Conservation (phyloP, 2,329 filamentous ascomycete genomes). For the Magnaporthiopsis poae region DNA sequence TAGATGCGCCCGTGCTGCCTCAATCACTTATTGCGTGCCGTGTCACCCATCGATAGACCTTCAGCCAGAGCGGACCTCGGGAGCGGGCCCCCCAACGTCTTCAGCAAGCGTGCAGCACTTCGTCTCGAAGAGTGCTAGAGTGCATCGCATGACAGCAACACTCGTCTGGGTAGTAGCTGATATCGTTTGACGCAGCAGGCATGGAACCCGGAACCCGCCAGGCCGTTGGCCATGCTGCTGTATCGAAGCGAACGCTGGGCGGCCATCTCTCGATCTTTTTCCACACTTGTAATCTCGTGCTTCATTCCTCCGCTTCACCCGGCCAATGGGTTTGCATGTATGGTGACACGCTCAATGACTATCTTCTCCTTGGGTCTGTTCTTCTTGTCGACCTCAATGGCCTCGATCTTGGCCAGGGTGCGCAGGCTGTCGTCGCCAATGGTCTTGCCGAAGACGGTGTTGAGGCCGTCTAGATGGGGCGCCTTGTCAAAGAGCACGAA, state of each 20-base stretch:
- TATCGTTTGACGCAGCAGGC: neutral
- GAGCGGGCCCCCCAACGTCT: neutral
- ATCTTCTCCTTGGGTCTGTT: slow-evolving; percentile 58
- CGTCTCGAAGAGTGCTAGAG: neutral
- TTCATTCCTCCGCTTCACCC: slow-evolving; percentile 17
- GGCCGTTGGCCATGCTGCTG: neutral
- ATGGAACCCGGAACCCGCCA: neutral
- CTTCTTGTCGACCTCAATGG: slow-evolving; percentile 66
- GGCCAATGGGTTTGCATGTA: slow-evolving; percentile 73
- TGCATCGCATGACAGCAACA: neutral
- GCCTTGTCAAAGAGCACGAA: slow-evolving; percentile 71
- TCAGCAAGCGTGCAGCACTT: neutral
- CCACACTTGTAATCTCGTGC: neutral
- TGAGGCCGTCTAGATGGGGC: slow-evolving; percentile 71
- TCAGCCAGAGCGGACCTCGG: neutral
- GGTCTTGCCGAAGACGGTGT: slow-evolving; percentile 73
- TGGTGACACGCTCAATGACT: slow-evolving; percentile 59
- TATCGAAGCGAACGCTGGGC: neutral
- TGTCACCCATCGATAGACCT: no score
- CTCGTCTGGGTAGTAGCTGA: neutral
- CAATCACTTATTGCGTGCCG: neutral
- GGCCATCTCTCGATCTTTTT: neutral
- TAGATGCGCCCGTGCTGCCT: neutral
- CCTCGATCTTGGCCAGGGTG: slow-evolving; percentile 63
- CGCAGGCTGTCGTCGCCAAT: slow-evolving; percentile 54